Conservation (phyloP, 1,139 yeast genomes). For the Pneumocystis canis region DNA sequence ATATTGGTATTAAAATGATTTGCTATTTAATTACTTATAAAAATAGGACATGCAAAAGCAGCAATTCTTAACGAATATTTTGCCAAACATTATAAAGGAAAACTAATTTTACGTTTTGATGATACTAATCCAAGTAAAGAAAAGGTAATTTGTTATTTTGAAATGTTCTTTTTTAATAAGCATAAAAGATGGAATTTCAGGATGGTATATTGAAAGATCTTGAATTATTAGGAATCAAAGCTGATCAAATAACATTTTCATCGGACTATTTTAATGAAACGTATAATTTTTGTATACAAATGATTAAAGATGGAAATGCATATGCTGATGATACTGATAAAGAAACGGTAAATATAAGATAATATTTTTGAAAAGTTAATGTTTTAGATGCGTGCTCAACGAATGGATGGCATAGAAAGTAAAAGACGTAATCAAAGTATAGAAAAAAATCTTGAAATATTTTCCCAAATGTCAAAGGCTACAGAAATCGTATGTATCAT, state of each 20-base stretch:
- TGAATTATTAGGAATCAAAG: slow-evolving; percentile 74
- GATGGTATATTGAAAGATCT: slow-evolving; percentile 86
- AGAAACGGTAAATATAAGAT: slow-evolving; percentile 32
- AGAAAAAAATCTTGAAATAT: slow-evolving; percentile 74
- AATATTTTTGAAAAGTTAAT: background rate
- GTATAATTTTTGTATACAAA: slow-evolving; percentile 68
- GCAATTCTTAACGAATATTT: slow-evolving; percentile 89
- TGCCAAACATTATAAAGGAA: slow-evolving; percentile 87
- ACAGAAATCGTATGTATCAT: slow-evolving; percentile 39
- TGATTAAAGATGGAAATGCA: slow-evolving; percentile 90
- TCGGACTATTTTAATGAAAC: slow-evolving; percentile 83
- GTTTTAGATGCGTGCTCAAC: slow-evolving; percentile 73
- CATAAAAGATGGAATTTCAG: slow-evolving; percentile 50
- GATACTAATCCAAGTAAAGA: slow-evolving; percentile 96
- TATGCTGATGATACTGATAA: slow-evolving; percentile 92
- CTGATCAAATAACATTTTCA: slow-evolving; percentile 72
- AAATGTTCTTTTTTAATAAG: background rate
- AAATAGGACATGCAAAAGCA: slow-evolving; percentile 82
- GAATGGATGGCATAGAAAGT: slow-evolving; percentile 90
- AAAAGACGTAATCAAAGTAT: slow-evolving; percentile 79
- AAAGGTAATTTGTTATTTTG: slow-evolving; percentile 22
- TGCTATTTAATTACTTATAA: background rate
- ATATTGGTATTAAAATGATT: slow-evolving; percentile 30
- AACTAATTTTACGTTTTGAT: slow-evolving; percentile 85
- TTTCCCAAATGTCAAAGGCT: slow-evolving; percentile 84